Evolutionary conservation across 2,329 filamentous ascomycete genomes (phyloP).

Genomic region (Magnaporthiopsis rhizophila): DNA sequence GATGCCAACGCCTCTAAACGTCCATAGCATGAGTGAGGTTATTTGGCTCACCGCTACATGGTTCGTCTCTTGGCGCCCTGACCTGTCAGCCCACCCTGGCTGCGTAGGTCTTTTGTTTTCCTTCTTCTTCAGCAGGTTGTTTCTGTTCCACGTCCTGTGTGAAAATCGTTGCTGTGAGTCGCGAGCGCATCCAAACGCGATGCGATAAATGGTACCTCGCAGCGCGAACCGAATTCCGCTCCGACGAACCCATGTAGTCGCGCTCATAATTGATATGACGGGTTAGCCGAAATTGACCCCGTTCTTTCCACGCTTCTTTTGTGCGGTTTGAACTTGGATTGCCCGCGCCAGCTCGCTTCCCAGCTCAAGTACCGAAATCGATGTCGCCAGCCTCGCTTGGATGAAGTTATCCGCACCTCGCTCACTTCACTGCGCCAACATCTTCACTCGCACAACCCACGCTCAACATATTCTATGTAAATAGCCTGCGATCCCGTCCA

Average conservation of each 20-base stretch:
- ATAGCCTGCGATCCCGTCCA: no score
- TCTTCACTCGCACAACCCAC: constrained; percentile 2
- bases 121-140: neutral
- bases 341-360: neutral
- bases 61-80: neutral
- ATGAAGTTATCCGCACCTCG: constrained; percentile 8
- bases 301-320: neutral
- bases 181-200: neutral
- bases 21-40: no score
- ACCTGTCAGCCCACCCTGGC: neutral
- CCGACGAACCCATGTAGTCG: neutral
- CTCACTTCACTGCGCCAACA: neutral
- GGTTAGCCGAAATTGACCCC: constrained; percentile 1
- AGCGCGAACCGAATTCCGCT: neutral
- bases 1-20: neutral
- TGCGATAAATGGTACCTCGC: no score
- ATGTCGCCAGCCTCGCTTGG: neutral
- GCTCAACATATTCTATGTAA: neutral
- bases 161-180: neutral
- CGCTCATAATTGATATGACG: neutral
- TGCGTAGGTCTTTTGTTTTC: neutral
- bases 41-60: no score
- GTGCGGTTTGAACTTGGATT: neutral
- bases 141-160: neutral
- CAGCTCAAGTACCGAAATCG: constrained; percentile 3